Evolutionary conservation across 1,284 basidiomycete genomes (phyloP), one percentile per base, ranked within the genome.

Genomic region (Cystobasidiaceae sp.): DNA sequence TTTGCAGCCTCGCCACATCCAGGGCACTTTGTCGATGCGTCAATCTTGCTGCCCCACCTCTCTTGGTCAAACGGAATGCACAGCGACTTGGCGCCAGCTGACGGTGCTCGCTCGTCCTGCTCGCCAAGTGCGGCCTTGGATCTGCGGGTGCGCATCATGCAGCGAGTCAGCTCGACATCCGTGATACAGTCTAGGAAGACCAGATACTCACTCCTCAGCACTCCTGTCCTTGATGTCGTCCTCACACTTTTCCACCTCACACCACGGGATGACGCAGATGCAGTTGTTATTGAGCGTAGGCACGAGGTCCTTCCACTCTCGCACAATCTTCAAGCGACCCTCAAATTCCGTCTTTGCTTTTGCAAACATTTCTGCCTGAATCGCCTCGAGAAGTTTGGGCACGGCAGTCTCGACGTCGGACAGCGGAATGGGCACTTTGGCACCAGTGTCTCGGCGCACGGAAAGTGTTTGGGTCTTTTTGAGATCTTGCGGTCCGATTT

Each of bases 201-300:
- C 15, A n/a, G 37, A 39, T 3, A 86, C 90, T 81, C 75, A 92
- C 89, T 86, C 83, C 77, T 85, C 82, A 37, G 85, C 90, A 75
- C 87, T 90, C 70, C 90, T 83, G 75, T 97, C 91, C 82, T 99
- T 98, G 82, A 99, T 96, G 74, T 92, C 90, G 78, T 98, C 94
- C 78, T 99, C 94, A 78, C 96, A 99, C 46, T 82, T 83, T 77
- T 91, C 90, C 46, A 81, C 83, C 79, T 98, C 92, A 79, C 96
- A 98, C 96, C 96, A 99, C 9, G 96, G 96, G 67, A 98, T 85
- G 56, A 89, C 88, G 21, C 89, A 86, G 48, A 93, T 83, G 75
- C 86, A 86, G 81, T 96, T 97, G 74, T 82, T 81, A 79, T 98
- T 93, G 44, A 99, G 81, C 19, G 88, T 85, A 15, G 89, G 89